Conservation (phyloP, 805 yeast genomes). For the Millerago galiae region DNA sequence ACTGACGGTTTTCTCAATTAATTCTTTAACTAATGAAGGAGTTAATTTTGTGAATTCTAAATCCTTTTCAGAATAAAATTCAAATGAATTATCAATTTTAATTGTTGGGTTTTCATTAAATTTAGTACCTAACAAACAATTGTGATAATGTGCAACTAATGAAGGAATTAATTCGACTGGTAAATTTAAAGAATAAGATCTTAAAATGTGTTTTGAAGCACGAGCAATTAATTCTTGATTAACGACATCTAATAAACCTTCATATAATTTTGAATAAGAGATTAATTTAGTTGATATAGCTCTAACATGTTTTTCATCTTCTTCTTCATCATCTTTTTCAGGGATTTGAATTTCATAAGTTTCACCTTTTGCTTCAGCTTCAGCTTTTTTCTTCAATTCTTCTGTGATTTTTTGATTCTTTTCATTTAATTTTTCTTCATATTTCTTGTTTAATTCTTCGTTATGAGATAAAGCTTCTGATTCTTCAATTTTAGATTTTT, state of each 20-base stretch:
- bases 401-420: conserved; percentile 12
- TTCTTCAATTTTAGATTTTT: conserved; percentile 22
- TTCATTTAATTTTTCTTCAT: conserved; percentile 12
- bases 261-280: conserved; percentile 9
- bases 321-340: conserved; percentile 18
- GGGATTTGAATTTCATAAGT: conserved; percentile 1
- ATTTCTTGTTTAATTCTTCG: conserved; percentile 17
- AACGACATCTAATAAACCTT: conserved; percentile 13
- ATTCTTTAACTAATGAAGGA: conserved; percentile 35
- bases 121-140: conserved; percentile 53
- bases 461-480: conserved; percentile 16
- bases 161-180: conserved; percentile 53
- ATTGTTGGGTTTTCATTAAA: conserved; percentile 37
- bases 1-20: conserved; percentile 46
- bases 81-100: conserved; percentile 30
- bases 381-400: conserved; percentile 19
- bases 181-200: conserved; percentile 36
- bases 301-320: conserved; percentile 11
- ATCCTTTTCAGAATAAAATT: conserved; percentile 36
- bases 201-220: conserved; percentile 67
- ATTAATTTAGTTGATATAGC: conserved; percentile 5
- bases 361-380: conserved; percentile 22
- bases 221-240: conserved; percentile 69
- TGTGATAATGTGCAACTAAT: conserved; percentile 65
- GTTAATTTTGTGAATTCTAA: conserved; percentile 40